Evolutionary conservation across 805 yeast genomes (phyloP).

Genomic region (Millerozyma miso): DNA sequence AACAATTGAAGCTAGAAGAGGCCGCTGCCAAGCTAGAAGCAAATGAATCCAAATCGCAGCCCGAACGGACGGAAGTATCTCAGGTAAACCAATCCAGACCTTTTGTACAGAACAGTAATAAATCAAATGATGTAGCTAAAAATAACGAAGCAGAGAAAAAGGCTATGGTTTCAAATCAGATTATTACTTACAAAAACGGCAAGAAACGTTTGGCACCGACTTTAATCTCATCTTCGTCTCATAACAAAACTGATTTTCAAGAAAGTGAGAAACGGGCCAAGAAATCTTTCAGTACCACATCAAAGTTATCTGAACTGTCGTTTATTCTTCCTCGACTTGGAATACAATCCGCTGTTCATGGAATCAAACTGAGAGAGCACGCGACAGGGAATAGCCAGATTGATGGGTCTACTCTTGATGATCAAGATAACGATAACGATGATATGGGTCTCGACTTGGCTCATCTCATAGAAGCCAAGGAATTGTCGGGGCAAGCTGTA

Average conservation of each 20-base stretch:
- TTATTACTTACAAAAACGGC: constrained; percentile 53
- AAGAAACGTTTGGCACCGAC: constrained; percentile 73
- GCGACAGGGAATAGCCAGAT: constrained; percentile 4
- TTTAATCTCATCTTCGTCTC: constrained; percentile 45
- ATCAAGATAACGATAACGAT: constrained; percentile 46
- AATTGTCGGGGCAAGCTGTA: constrained; percentile 12
- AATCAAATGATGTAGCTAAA: constrained; percentile 14
- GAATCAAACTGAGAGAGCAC: constrained; percentile 31
- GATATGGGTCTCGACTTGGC: constrained; percentile 37
- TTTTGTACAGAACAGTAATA: constrained; percentile 3
- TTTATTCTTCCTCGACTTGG: constrained; percentile 60
- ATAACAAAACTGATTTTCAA: constrained; percentile 9
- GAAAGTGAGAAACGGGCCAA: constrained; percentile 10
- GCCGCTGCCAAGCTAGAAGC: constrained; percentile 32
- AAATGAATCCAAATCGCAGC: constrained; percentile 4
- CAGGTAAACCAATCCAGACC: not conserved
- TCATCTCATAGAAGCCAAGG: constrained; percentile 11
- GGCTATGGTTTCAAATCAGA: not conserved
- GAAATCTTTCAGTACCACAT: constrained; percentile 7
- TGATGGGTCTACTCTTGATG: constrained; percentile 9
- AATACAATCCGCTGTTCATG: constrained; percentile 59
- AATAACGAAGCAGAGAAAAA: constrained; percentile 22
- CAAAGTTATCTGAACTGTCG: constrained; percentile 42
- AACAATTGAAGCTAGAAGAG: constrained; percentile 72
- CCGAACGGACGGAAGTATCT: constrained; percentile 29